Percentiles rank a stretch among this genome's conserved stretches.
Evolutionary conservation across 148 eudicot species (phyloP).

Genomic region (Pouteria glomerata): DNA sequence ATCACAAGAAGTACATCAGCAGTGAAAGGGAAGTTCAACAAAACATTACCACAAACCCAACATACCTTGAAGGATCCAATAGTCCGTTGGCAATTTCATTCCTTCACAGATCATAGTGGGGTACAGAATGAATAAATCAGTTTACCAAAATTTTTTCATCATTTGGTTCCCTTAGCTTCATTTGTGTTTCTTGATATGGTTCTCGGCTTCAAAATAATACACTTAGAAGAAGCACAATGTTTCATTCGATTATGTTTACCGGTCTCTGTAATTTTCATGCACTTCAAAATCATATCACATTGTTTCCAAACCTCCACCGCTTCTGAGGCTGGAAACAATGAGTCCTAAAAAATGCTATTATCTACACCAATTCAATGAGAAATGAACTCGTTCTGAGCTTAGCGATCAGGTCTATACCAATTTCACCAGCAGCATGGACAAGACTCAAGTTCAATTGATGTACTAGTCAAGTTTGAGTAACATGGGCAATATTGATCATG

Average conservation of each 20-base stretch:
- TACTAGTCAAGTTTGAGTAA: not conserved
- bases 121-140: not conserved
- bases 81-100: not conserved
- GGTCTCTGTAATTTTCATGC: too few species aligned
- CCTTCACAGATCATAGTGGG: not conserved
- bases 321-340: too few species aligned
- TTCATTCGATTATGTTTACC: not conserved
- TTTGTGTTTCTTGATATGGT: not conserved
- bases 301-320: too few species aligned
- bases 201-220: not conserved
- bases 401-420: not conserved
- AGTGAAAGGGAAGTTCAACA: too few species aligned
- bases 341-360: too few species aligned
- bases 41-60: too few species aligned
- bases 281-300: too few species aligned
- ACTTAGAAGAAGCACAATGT: not conserved
- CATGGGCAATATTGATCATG: not conserved
- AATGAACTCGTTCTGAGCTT: not conserved
- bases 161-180: not conserved
- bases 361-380: slow-evolving; percentile 2
- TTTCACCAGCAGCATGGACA: not conserved
- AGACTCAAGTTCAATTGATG: not conserved
- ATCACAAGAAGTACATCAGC: too few species aligned
- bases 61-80: too few species aligned
- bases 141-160: not conserved